Percentiles rank a stretch among this genome's conserved stretches.
Evolutionary conservation across 192 early-diverging fungal species (phyloP).

Genomic region (Geosiphon pyriformis): DNA sequence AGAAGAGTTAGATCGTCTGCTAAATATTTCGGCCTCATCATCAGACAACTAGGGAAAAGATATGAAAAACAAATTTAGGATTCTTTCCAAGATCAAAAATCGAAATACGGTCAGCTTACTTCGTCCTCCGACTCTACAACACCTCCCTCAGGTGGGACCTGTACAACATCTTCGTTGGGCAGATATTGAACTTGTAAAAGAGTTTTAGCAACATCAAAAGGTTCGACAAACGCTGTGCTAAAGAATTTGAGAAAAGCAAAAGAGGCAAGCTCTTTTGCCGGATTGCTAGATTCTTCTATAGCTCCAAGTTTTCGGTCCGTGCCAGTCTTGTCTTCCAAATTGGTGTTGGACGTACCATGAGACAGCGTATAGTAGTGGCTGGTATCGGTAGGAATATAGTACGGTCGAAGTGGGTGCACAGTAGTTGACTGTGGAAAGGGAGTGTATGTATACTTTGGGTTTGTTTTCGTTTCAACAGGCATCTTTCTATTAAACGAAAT

Average conservation of each 20-base stretch:
- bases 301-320: not conserved
- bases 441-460: slow-evolving; percentile 14
- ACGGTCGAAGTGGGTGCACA: slow-evolving; percentile 22
- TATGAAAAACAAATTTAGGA: slow-evolving; percentile 25
- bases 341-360: not conserved
- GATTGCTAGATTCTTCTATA: slow-evolving; percentile 37
- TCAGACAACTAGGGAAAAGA: slow-evolving; percentile 13
- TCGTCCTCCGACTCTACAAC: slow-evolving; percentile 33
- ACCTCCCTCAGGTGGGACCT: slow-evolving; percentile 16
- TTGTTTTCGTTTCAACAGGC: not conserved
- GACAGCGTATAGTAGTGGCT: slow-evolving; percentile 22
- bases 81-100: slow-evolving; percentile 7
- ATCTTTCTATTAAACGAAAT: no score
- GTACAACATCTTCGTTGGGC: slow-evolving; percentile 51
- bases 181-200: slow-evolving; percentile 72
- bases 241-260: slow-evolving; percentile 59
- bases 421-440: slow-evolving; percentile 18
- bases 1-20: slow-evolving; percentile 24
- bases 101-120: slow-evolving; percentile 9
- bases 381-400: slow-evolving; percentile 13
- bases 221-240: slow-evolving; percentile 51
- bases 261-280: slow-evolving; percentile 53
- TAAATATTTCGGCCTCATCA: slow-evolving; percentile 34
- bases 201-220: slow-evolving; percentile 63
- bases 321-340: not conserved